Base-by-base conservation (phyloP, 169 alveolate genomes). In the Eimeria falciformis region DNA sequence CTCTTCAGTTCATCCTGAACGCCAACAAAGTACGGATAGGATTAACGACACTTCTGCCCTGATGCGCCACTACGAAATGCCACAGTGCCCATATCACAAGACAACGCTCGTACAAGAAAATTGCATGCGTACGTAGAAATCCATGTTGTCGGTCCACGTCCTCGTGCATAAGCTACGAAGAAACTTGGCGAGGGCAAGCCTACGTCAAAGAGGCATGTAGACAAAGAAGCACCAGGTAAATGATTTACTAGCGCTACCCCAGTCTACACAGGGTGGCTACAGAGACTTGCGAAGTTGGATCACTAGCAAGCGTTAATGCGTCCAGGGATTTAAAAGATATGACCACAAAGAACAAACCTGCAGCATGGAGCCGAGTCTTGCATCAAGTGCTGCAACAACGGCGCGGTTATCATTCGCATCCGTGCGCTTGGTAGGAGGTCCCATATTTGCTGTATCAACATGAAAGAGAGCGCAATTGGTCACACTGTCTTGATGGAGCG, bases 281-380 rank as follows among this genome's bases (percentile, higher is more conserved):
- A 23, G 29, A 11, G 23, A 23, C 18, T 46, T 27, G 50, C 6
- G 37, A 12, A 17, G n/a, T 40, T 78, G 29, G 69, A 17, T 45
- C 69, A 25, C 53, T 68, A 78, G 14, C 56, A 29, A 6, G 58
- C 14, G 53, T 78, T 71, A n/a, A 21, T 17, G 27, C 53, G 12
- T n/a, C 14, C 45, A n/a, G 33, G 45, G 55, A 1, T 25, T 27
- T 14, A 2, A 9, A 9, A 56, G 77, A 14, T 2, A 23, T 29
- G 40, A 43, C 6, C 29, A 6, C 23, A 21, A 23, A 37, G 40
- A 2, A 37, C 90, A 21, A 25, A 81, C 90, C 90, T 81, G 77
- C 90, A 81, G 77, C 90, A 81, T 6, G 90, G 90, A 47, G 90
- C 90, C 43, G 50, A 65, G 77, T 81, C 90, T 45, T 81, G 45